Evolutionary conservation across 2,329 filamentous ascomycete genomes (phyloP), one percentile per base, ranked within the genome.

Genomic region (Alternaria sp.): DNA sequence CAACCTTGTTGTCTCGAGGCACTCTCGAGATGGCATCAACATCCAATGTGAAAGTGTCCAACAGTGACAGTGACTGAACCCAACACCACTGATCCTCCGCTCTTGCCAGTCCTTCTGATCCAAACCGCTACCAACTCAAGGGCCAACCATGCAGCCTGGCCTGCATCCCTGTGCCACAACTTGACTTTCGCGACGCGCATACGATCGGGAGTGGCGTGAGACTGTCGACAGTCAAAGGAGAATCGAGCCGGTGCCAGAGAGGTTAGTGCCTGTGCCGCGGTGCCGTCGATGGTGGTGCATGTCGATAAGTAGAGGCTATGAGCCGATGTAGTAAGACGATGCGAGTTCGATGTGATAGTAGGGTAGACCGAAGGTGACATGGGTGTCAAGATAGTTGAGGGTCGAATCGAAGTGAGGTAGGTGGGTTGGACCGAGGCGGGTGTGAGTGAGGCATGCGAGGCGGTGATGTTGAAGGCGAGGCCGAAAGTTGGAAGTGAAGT

Each of bases 91-190:
- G 54, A 57, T 47, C 54, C 54, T 36, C 26, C 43, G 25, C 23
- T 57, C 17, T 57, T 57, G 19, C 46, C 32, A 45, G 26, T 58
- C 46, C 43, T 52, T 58, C 56, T 58, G 45, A 58, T 58, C 56
- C 56, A 50, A 51, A 51, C 56, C 56, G 56, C 56, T 43, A 51
- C 56, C 46, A 51, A 43, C 56, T 28, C 32, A 44, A 58, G 56
- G 56, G 56, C 46, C 56, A 1, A 43, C 23, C 56, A 26, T 58
- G 46, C 56, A 58, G 46, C 23, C 46, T 50, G 23, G 12, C 13
- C 46, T 58, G 32, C 23, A 58, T 58, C 56, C 56, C 46, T 58
- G 25, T 51, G 23, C 30, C 23, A 58, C n/a, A 51, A 44, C 46
- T 51, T 58, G 46, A 44, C 23, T 44, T 50, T 43, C 30, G 36